Evolutionary conservation across 805 yeast genomes (phyloP).

Genomic region (Monosporozyma unispora): DNA sequence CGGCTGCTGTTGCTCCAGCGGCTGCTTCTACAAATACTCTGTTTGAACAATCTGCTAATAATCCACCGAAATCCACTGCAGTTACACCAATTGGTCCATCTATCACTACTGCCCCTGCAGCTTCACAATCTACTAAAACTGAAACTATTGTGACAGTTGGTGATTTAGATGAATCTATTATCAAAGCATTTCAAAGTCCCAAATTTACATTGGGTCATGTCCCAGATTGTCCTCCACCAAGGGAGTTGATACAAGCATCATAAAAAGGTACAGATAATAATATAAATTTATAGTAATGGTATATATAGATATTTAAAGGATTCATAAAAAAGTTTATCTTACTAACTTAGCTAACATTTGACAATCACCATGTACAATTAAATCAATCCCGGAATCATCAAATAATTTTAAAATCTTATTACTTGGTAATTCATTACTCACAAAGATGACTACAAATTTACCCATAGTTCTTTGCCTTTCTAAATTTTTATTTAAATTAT

Average conservation of each 20-base stretch:
- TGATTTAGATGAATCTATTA: slow-evolving; percentile 37
- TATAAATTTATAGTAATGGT: background rate
- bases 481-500: slow-evolving; percentile 50
- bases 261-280: background rate
- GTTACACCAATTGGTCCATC: no score
- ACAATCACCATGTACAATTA: slow-evolving; percentile 58
- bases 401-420: slow-evolving; percentile 41
- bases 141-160: slow-evolving; percentile 11
- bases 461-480: slow-evolving; percentile 31
- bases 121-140: background rate
- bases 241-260: slow-evolving; percentile 24
- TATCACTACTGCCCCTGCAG: no score
- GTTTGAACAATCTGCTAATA: slow-evolving; percentile 5
- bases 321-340: no score
- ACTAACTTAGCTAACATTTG: slow-evolving; percentile 39
- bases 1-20: background rate
- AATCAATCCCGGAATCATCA: slow-evolving; percentile 39
- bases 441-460: slow-evolving; percentile 56
- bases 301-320: background rate
- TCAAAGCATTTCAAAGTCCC: slow-evolving; percentile 39
- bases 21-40: slow-evolving; percentile 9
- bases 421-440: slow-evolving; percentile 48
- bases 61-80: no score
- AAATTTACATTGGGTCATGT: slow-evolving; percentile 50
- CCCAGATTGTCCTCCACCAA: slow-evolving; percentile 70